phyloP scores from a whole-genome alignment of 805 yeast genomes.

The Isabelozyma pseudorhagii region DNA sequence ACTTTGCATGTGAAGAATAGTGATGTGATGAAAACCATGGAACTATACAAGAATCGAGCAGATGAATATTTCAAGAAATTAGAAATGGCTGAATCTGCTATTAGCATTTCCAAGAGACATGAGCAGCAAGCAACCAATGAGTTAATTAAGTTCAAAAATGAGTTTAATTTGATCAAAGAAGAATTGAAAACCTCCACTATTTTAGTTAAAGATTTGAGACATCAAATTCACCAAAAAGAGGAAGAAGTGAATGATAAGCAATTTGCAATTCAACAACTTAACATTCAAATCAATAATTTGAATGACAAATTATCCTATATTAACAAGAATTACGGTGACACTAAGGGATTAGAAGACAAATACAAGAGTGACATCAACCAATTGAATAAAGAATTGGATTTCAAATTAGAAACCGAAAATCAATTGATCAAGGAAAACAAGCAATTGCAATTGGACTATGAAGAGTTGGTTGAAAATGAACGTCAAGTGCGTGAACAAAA shows the following conservation, averaged over 20 bases:
- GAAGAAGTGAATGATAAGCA: constrained; percentile 54
- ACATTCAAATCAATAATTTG: constrained; percentile 46
- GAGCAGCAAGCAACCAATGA: constrained; percentile 56
- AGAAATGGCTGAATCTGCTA: constrained; percentile 75
- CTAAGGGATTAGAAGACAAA: constrained; percentile 40
- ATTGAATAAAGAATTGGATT: constrained; percentile 51
- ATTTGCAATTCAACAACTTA: constrained; percentile 50
- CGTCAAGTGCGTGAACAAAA: constrained; percentile 24
- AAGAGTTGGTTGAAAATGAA: constrained; percentile 33
- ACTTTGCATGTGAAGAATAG: constrained; percentile 52
- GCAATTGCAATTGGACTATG: constrained; percentile 57
- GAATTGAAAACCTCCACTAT: constrained; percentile 56
- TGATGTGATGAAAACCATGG: constrained; percentile 53
- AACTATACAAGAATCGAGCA: constrained; percentile 66
- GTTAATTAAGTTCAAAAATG: constrained; percentile 38
- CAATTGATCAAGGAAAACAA: constrained; percentile 62
- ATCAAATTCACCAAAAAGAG: constrained; percentile 50
- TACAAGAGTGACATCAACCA: constrained; percentile 51
- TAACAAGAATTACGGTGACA: constrained; percentile 42
- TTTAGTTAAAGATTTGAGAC: constrained; percentile 49
- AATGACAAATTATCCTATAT: constrained; percentile 56
- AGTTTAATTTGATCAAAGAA: constrained; percentile 43
- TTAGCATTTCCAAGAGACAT: constrained; percentile 58
- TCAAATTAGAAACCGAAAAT: constrained; percentile 62
- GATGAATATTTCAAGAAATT: constrained; percentile 71